Evolutionary conservation across 306 rosid species (phyloP).

Genomic region (Pyrus bretschneideri): DNA sequence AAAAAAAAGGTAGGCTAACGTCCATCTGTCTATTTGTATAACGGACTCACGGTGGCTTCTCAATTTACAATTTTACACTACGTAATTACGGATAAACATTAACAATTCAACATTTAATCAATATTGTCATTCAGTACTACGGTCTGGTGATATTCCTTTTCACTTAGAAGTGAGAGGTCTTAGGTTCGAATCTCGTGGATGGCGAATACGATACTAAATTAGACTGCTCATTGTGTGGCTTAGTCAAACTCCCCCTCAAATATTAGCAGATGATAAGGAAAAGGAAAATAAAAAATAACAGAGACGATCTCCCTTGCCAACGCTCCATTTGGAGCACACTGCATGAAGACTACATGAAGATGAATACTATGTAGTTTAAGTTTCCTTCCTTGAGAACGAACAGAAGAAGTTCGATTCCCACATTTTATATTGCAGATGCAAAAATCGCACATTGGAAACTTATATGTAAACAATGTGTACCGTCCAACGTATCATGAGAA

Average conservation of each 20-base stretch:
- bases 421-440: neutral
- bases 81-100: no score
- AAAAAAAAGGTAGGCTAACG: neutral
- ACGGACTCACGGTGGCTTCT: neutral
- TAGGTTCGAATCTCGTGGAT: no score
- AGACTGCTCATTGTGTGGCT: no score
- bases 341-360: neutral
- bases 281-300: neutral
- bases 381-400: neutral
- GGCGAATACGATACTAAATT: no score
- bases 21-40: neutral
- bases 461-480: neutral
- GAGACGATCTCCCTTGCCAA: neutral
- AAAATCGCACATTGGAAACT: neutral
- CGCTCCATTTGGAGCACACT: neutral
- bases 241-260: neutral
- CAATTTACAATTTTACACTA: neutral
- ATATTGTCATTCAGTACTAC: no score
- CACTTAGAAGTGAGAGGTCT: no score
- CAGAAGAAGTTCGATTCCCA: neutral
- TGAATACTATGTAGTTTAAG: neutral
- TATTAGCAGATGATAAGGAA: neutral
- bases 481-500: neutral
- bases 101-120: no score
- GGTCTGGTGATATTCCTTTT: no score